Evolutionary conservation across 345 rosid species (phyloP).

Genomic region (Gossypium bickii): DNA sequence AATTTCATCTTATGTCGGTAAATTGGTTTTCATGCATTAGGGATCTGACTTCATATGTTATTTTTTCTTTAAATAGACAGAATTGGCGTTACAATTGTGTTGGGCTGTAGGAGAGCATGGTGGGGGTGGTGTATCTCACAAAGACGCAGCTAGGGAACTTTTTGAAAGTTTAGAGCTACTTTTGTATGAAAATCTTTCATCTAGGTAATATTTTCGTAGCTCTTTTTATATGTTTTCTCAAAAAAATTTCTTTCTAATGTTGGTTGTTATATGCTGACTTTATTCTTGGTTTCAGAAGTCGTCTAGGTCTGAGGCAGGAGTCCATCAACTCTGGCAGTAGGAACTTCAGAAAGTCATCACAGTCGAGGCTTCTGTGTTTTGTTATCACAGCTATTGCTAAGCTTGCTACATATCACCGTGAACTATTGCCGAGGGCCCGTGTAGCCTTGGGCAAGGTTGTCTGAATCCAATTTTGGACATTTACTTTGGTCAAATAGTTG

Average conservation of each 20-base stretch:
- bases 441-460: conserved; percentile 93
- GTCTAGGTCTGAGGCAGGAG: conserved; percentile 71
- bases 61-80: conserved; percentile 39
- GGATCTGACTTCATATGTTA: not conserved
- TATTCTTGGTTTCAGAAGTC: conserved; percentile 40
- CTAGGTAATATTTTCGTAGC: conserved; percentile 44
- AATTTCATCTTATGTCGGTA: conserved; percentile 10
- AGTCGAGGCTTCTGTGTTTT: conserved; percentile 87
- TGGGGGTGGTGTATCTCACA: conserved; percentile 82
- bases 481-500: not conserved
- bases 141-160: conserved; percentile 93
- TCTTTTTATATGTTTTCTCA: not conserved
- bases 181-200: conserved; percentile 82
- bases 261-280: conserved; percentile 10
- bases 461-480: too few species aligned
- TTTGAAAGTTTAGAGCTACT: conserved; percentile 91
- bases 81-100: conserved; percentile 85
- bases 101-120: conserved; percentile 99
- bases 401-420: conserved; percentile 76
- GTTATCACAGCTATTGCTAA: conserved; percentile 89
- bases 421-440: conserved; percentile 84
- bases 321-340: conserved; percentile 36
- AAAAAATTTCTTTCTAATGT: not conserved
- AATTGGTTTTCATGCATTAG: not conserved
- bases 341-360: conserved; percentile 21